These are phyloP conservation scores for Tuber brumale DNA, from an alignment of 495 filamentous ascomycete species.

Conservation along the genomic window DNA sequence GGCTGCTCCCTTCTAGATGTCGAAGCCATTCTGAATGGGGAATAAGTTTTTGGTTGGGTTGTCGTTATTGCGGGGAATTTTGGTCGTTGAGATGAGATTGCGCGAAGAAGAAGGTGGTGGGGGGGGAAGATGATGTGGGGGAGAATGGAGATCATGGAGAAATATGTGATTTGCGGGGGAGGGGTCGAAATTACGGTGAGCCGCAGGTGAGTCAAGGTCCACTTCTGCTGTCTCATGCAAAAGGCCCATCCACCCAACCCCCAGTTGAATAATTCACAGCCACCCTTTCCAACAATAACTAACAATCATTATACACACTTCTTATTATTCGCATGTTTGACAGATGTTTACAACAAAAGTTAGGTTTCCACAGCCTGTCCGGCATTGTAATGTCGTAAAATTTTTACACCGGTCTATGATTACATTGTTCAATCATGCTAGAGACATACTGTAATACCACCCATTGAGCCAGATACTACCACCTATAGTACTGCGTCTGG, in stretches of 20 bases:
- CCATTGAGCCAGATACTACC: constrained; percentile 50
- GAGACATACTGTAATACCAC: background rate
- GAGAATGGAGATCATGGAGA: background rate
- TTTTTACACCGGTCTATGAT: background rate
- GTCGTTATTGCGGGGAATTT: background rate
- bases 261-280: background rate
- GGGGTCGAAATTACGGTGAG: background rate
- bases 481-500: constrained; percentile 82
- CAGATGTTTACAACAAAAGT: background rate
- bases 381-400: background rate
- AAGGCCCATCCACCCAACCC: background rate
- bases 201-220: background rate
- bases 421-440: background rate
- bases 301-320: background rate
- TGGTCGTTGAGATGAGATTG: background rate
- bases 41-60: background rate
- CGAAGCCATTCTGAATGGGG: constrained; percentile 18
- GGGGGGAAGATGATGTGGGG: background rate
- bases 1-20: constrained; percentile 46
- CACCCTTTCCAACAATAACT: constrained; percentile 1
- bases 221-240: background rate
- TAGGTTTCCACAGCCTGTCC: background rate
- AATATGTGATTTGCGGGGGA: background rate
- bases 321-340: background rate
- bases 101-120: background rate